Evolutionary conservation across 2,329 filamentous ascomycete species (phyloP).

Genomic region (Trichoderma koningii): DNA sequence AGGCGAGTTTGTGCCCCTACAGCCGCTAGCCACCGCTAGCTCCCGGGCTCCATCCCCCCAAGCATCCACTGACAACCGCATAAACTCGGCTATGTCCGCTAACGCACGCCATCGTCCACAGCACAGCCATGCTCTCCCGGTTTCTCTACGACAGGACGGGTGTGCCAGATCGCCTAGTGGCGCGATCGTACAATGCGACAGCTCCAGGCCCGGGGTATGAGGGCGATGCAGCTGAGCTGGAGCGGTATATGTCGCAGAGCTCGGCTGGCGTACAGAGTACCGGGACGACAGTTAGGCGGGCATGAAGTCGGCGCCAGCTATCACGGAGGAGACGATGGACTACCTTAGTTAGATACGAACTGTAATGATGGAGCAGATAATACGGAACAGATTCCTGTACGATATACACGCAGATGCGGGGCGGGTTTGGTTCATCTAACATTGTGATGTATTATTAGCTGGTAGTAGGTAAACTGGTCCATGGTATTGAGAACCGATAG

Average conservation of each 20-base stretch:
- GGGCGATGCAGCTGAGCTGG: conserved; percentile 1
- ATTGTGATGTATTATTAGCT: too few relatives aligned
- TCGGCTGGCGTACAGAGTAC: not conserved
- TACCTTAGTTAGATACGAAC: too few relatives aligned
- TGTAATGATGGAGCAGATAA: not conserved
- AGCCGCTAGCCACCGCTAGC: conserved; percentile 10
- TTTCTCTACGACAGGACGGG: conserved; percentile 23
- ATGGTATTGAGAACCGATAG: too few relatives aligned
- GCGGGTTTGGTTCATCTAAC: too few relatives aligned
- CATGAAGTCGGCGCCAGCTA: not conserved
- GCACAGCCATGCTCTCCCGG: conserved; percentile 20
- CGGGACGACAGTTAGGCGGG: not conserved
- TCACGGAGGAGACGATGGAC: not conserved
- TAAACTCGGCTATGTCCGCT: conserved; percentile 22
- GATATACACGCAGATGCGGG: too few relatives aligned
- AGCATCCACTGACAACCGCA: conserved; percentile 1
- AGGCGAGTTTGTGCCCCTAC: conserved; percentile 5
- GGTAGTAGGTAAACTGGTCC: too few relatives aligned
- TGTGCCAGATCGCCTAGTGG: conserved; percentile 25
- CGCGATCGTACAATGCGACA: conserved; percentile 12
- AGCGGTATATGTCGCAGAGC: conserved; percentile 15
- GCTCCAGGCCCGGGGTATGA: not conserved
- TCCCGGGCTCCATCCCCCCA: conserved; percentile 1
- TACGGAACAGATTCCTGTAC: not conserved
- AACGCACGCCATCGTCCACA: conserved; percentile 5